Evolutionary conservation across 2,329 filamentous ascomycete genomes (phyloP).

Genomic region (Incumbomyces lentus): DNA sequence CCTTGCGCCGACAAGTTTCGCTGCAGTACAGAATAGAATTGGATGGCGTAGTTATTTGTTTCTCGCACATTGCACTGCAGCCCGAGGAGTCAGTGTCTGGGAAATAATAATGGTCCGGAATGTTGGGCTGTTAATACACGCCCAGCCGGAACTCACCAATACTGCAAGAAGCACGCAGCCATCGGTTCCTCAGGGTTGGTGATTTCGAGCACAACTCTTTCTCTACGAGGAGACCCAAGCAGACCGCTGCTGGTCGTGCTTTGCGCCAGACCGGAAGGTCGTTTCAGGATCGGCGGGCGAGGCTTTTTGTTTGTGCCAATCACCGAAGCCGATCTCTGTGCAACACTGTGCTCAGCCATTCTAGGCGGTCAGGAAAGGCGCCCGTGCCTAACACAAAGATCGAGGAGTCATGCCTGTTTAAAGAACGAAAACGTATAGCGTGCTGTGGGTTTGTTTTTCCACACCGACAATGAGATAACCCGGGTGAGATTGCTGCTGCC

Average conservation of each 20-base stretch:
- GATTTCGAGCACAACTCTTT: slow-evolving; percentile 6
- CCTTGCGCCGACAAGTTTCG: slow-evolving; percentile 43
- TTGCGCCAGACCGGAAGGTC: not conserved
- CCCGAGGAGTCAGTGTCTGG: not conserved
- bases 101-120: too few species aligned
- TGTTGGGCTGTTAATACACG: not conserved
- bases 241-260: not conserved
- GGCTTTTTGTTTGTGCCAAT: slow-evolving; percentile 6
- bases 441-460: too few species aligned
- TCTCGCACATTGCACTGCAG: slow-evolving; percentile 52
- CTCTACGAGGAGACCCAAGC: slow-evolving; percentile 7
- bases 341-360: slow-evolving; percentile 12
- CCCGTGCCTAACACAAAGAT: too few species aligned
- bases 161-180: slow-evolving; percentile 36
- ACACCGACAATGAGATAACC: too few species aligned
- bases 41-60: slow-evolving; percentile 52
- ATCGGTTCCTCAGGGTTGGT: slow-evolving; percentile 24
- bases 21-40: slow-evolving; percentile 54
- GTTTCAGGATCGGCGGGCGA: slow-evolving; percentile 12
- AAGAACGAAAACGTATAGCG: too few species aligned
- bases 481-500: too few species aligned
- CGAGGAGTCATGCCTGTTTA: too few species aligned
- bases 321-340: slow-evolving; percentile 7
- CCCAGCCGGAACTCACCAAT: slow-evolving; percentile 29
- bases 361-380: slow-evolving; percentile 11